Percentiles rank a stretch among this genome's conserved stretches.
Conservation (phyloP, 768 basidiomycete genomes). For the Amanita jacksonii region DNA sequence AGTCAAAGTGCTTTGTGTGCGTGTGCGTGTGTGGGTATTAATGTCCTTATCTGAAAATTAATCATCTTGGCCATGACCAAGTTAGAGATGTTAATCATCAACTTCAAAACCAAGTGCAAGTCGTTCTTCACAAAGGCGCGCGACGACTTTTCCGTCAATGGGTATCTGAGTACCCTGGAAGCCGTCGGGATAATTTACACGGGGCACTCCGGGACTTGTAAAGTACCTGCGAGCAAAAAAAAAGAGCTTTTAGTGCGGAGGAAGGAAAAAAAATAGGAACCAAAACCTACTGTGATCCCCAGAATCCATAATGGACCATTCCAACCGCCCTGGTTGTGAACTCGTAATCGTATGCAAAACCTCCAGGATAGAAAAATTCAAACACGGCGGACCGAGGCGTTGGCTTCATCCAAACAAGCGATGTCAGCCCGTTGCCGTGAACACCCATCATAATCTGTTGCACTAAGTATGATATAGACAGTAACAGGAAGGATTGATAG, state of each 20-base stretch:
- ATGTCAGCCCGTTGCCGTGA: slow-evolving; percentile 86
- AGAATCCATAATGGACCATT: slow-evolving; percentile 79
- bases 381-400: slow-evolving; percentile 77
- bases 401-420: slow-evolving; percentile 89
- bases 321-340: slow-evolving; percentile 75
- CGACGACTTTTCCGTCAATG: slow-evolving; percentile 63
- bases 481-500: background rate
- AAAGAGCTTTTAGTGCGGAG: no score
- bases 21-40: no score
- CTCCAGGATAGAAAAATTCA: slow-evolving; percentile 81
- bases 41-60: no score
- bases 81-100: slow-evolving; percentile 36
- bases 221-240: no score
- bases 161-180: slow-evolving; percentile 86
- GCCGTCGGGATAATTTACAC: slow-evolving; percentile 69
- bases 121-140: slow-evolving; percentile 46
- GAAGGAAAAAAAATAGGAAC: no score
- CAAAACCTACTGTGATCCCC: slow-evolving; percentile 64
- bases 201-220: slow-evolving; percentile 62
- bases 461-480: slow-evolving; percentile 82
- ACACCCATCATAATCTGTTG: slow-evolving; percentile 95
- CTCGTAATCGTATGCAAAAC: slow-evolving; percentile 83
- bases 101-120: slow-evolving; percentile 49
- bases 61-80: no score
- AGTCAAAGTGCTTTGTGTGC: no score